Base-by-base conservation (phyloP, 805 yeast genomes). In the Ogataea minuta region DNA sequence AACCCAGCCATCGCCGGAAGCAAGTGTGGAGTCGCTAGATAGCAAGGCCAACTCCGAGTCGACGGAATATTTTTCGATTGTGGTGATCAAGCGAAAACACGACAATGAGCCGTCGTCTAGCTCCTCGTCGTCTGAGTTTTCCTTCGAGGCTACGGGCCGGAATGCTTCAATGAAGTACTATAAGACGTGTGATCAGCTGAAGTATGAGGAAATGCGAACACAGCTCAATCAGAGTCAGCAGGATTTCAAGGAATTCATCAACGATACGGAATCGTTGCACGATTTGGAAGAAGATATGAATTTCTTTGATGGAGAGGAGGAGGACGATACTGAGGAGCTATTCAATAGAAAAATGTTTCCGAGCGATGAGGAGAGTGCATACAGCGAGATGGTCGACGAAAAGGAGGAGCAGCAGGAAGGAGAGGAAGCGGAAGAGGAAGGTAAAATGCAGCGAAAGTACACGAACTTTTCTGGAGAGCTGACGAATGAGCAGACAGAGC, bases 321-420 rank as follows among this genome's bases (percentile, higher is more conserved):
- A 52, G 23, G 71, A 66, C 39, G 71, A 66, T 25, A 66, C 71
- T 0, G 70, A 65, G 41, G 59, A 53, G 9, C 41, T 67, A 28
- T 66, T 66, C 45, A 65, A 66, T 34, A 45, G 71, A 28, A 58
- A 59, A 34, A 38, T 66, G 12, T 66, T 67, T 39, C 57, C 64
- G 4, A 53, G 58, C 45, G 62, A 56, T 34, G 60, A 56, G 23
- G 59, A 53, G 25, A 23, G 9, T 14, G 34, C 9, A 9, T n/a
- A 6, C 12, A 13, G 14, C 8, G 33, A 41, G 16, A 48, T 52
- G 44, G 59, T 50, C 27, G 55, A 50, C 13, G 53, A 47, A 23
- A 20, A 16, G 11, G 31, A 39, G 7, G 32, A 34, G 14, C 42
- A 31, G 15, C 23, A 24, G 10, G 23, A 37, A 11, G 35, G 21